Evolutionary conservation across 805 yeast genomes (phyloP).

Genomic region (Candida yuanshanica): DNA sequence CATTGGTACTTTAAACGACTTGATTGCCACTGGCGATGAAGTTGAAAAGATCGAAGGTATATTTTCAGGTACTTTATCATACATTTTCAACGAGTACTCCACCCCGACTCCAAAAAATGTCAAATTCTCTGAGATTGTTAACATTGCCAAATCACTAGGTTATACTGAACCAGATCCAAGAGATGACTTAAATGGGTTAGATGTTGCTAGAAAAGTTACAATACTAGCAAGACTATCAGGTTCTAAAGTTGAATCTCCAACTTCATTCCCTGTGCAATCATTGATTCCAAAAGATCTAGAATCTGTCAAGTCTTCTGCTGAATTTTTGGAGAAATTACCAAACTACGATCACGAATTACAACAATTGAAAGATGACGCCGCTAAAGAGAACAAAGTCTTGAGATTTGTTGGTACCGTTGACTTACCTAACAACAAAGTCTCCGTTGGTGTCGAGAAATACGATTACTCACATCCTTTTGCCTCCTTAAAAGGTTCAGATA

Average conservation of each 20-base stretch:
- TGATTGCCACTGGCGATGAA: slow-evolving; percentile 89
- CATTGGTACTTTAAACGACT: slow-evolving; percentile 80
- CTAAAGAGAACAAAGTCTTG: slow-evolving; percentile 76
- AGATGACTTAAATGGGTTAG: slow-evolving; percentile 96
- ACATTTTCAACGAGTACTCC: slow-evolving; percentile 90
- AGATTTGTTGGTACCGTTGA: slow-evolving; percentile 93
- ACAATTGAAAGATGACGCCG: slow-evolving; percentile 73
- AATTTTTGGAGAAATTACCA: slow-evolving; percentile 77
- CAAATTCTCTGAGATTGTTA: slow-evolving; percentile 86
- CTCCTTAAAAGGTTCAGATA: slow-evolving; percentile 90
- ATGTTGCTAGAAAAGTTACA: slow-evolving; percentile 97
- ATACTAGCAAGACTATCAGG: slow-evolving; percentile 94
- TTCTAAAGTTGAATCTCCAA: slow-evolving; percentile 74
- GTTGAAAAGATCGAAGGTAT: slow-evolving; percentile 91
- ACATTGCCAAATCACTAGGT: slow-evolving; percentile 83
- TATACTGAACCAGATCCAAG: slow-evolving; percentile 99
- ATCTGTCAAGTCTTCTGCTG: slow-evolving; percentile 62
- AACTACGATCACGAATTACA: slow-evolving; percentile 77
- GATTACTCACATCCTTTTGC: slow-evolving; percentile 93
- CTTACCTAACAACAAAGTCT: slow-evolving; percentile 57
- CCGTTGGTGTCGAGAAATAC: slow-evolving; percentile 87
- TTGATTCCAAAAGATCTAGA: slow-evolving; percentile 86
- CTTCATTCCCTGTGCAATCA: slow-evolving; percentile 91
- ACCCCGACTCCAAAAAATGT: slow-evolving; percentile 53
- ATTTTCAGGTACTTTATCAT: slow-evolving; percentile 92